These are phyloP conservation scores for Ustilago sp. DNA, from an alignment of 1,284 basidiomycete genomes.

Conservation along the genomic window DNA sequence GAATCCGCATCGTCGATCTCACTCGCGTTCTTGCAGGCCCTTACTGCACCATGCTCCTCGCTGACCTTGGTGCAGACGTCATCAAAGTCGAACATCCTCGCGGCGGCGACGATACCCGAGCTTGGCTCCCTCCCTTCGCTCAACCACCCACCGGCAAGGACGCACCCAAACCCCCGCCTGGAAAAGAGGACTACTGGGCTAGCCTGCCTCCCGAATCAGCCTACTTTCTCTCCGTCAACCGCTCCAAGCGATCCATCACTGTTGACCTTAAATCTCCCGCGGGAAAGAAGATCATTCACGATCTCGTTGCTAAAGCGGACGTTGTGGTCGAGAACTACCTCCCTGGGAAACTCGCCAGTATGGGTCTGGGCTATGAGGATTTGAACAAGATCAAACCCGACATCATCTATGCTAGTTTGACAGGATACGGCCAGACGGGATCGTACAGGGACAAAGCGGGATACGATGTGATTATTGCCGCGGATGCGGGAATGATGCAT, in stretches of 20 bases:
- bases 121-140: conserved; percentile 66
- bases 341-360: conserved; percentile 79
- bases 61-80: conserved; percentile 87
- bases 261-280: conserved; percentile 84
- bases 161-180: conserved; percentile 59
- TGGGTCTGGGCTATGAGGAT: conserved; percentile 88
- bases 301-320: conserved; percentile 81
- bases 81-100: conserved; percentile 74
- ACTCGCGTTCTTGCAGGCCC: conserved; percentile 90
- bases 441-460: conserved; percentile 81
- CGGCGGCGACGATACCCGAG: conserved; percentile 89
- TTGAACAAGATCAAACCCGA: conserved; percentile 82
- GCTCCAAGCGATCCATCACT: conserved; percentile 86
- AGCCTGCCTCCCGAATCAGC: conserved; percentile 86
- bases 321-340: conserved; percentile 75
- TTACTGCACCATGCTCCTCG: conserved; percentile 81
- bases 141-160: conserved; percentile 39
- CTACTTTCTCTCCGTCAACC: conserved; percentile 89
- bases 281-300: conserved; percentile 82
- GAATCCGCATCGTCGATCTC: conserved; percentile 84
- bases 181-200: conserved; percentile 73
- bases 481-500: conserved; percentile 65
- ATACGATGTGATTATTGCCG: conserved; percentile 65
- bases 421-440: conserved; percentile 93
- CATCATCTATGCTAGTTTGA: conserved; percentile 90